Percentiles rank a stretch among this genome's conserved stretches.
phyloP scores from a whole-genome alignment of 2,329 filamentous ascomycete genomes.

The Exophiala phaeomuriformis region DNA sequence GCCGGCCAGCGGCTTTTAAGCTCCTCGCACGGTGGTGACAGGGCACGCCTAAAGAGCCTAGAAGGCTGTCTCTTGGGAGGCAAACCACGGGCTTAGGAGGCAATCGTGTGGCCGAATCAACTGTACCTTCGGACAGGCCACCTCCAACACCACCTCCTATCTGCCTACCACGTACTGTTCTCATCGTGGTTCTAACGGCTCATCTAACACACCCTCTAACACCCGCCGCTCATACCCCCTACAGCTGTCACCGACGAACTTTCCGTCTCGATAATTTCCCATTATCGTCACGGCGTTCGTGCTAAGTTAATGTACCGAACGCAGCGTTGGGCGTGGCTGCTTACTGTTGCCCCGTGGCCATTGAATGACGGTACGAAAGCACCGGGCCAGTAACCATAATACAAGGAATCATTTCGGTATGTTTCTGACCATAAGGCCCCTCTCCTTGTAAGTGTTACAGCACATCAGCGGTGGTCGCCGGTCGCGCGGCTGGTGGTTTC shows the following conservation, averaged over 20 bases:
- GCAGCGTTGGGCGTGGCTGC: neutral
- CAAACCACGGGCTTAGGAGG: neutral
- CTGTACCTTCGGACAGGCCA: neutral
- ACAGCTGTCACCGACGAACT: neutral
- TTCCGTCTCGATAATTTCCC: constrained; percentile 1
- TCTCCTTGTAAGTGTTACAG: constrained; percentile 4
- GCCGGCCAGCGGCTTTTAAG: neutral
- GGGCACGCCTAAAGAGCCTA: neutral
- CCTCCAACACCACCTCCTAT: neutral
- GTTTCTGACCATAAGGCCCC: neutral
- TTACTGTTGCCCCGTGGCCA: neutral
- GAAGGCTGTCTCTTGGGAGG: constrained; percentile 1
- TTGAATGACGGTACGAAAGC: neutral
- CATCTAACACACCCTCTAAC: neutral
- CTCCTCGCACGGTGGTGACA: neutral
- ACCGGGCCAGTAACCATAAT: neutral
- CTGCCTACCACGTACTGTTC: no score
- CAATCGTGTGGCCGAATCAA: neutral
- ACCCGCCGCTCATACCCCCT: neutral
- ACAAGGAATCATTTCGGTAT: neutral
- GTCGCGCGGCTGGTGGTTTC: constrained; percentile 21
- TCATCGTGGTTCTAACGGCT: neutral
- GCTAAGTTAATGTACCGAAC: neutral
- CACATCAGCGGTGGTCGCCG: constrained; percentile 19
- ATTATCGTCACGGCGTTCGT: neutral